Evolutionary conservation across 352 stramenopile genomes (phyloP), one percentile per base, ranked within the genome.

Genomic region (Ophiocytium majus): DNA sequence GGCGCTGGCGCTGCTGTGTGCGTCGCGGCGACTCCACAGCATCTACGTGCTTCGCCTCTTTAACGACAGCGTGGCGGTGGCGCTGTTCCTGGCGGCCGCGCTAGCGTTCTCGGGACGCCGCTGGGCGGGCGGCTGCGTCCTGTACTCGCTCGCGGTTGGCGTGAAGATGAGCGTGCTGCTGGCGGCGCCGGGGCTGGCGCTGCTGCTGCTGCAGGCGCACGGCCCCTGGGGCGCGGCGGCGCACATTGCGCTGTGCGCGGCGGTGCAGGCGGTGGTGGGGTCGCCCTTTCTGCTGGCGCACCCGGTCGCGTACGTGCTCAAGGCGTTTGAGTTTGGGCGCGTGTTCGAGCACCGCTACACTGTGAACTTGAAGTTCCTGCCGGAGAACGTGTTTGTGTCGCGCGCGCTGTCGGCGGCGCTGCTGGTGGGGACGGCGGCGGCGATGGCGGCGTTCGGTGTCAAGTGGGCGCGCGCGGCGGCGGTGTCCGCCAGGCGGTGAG

Each of bases 141-240:
- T 98, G 50, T 99, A 98, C 91, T 98, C 94, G 78, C 90, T 98
- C 34, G 95, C 95, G 23, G 95, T 99, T 9, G 98, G 94, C 43
- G 94, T 99, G 87, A 99, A 99, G 91, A 99, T 99, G 97, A 99
- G 99, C 92, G 92, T 98, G 37, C 91, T 99, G 64, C 92, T 99
- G 14, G 99, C 98, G 86, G 95, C 96, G 63, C 97, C 97, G 0
- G 96, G 95, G 50, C 89, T 99, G 0, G 94, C 99, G 76, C 94
- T 98, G 81, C 89, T 99, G 64, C 90, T 99, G 66, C 90, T 99
- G 31, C 94, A 98, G 80, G 79, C 84, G 50, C 89, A 88, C 36
- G 91, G 89, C 74, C 14, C 87, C 0, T 50, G 28, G 1, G 81
- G 80, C 35, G 49, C 84, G 1, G 66, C 66, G 9, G 33, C 86